A percentile compares a stretch with the other conserved stretches of the same genome.
phyloP scores from a whole-genome alignment of 2,329 filamentous ascomycete species.

The Dendrostoma leiphaemia region DNA sequence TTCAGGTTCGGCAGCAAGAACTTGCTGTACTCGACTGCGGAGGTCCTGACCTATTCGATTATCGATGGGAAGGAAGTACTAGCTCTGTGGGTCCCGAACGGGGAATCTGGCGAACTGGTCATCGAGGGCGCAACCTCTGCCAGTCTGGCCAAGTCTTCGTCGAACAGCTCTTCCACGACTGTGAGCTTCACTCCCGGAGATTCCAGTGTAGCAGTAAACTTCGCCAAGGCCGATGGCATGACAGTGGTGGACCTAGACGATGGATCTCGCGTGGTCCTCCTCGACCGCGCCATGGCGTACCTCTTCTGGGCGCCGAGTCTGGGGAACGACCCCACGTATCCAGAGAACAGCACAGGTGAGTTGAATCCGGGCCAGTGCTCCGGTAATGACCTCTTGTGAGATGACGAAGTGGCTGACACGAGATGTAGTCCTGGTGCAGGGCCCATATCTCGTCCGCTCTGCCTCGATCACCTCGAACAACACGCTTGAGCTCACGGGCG shows the following conservation, averaged over 20 bases:
- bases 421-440: slow-evolving; percentile 45
- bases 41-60: slow-evolving; percentile 49
- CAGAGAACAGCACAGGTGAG: slow-evolving; percentile 43
- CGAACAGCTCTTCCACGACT: slow-evolving; percentile 37
- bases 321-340: slow-evolving; percentile 43
- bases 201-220: slow-evolving; percentile 41
- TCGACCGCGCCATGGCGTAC: slow-evolving; percentile 54
- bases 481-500: slow-evolving; percentile 42
- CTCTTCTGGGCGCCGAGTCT: slow-evolving; percentile 54
- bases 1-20: slow-evolving; percentile 51
- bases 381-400: no score
- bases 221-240: slow-evolving; percentile 47
- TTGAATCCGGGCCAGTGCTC: no score
- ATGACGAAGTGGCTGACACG: not conserved
- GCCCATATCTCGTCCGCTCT: slow-evolving; percentile 50
- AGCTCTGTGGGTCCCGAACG: slow-evolving; percentile 52
- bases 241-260: slow-evolving; percentile 46
- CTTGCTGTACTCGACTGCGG: slow-evolving; percentile 54
- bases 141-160: slow-evolving; percentile 30
- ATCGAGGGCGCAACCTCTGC: slow-evolving; percentile 39
- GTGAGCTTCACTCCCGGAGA: slow-evolving; percentile 40
- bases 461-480: slow-evolving; percentile 31
- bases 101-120: slow-evolving; percentile 53
- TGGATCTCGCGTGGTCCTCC: slow-evolving; percentile 46
- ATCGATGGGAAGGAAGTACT: slow-evolving; percentile 47